Evolutionary conservation across 257 asterid genomes (phyloP), one percentile per base, ranked within the genome.

Genomic region (Agastache rugosa): DNA sequence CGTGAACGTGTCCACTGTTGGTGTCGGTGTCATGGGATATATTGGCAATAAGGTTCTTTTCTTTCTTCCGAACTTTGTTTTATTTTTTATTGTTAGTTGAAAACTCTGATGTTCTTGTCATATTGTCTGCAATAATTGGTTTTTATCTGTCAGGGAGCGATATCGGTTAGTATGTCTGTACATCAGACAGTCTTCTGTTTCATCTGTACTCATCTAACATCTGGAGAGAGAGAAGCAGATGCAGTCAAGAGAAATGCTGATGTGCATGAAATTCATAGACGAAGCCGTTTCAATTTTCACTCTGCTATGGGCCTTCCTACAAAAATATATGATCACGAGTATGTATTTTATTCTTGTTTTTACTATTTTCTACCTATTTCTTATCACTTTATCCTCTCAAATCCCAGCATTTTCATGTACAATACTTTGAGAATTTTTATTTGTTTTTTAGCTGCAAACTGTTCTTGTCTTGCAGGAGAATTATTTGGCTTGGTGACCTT

Each of bases 1-100:
- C 73, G 44, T 95, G 78, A 90, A 81, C 59, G 97, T 95, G 63
- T 88, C 96, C 29, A 78, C 91, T 27, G 99, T 95, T 72, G 99
- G 99, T 63, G 99, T 95, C 45, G 99, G 99, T 51, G 91, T 85
- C 63, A 90, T 95, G 99, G 99, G 99, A 70, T 95, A 83, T 83
- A 89, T 95, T 15, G 99, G 99, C 56, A 95, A 95, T 91, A 95
- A 95, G 99, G 99, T 95, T 63, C 47, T 79, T 72, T 11, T 60
- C 76, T 74, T 83, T 79, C 59, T 62, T 48, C 4, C 11, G 11
- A 19, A 1, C 15, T 16, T 78, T 67, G 41, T 74, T 34, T 15
- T 53, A 12, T 4, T 4, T 56, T 4, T 31, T 4, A 31, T 5
- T 31, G 37, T 31, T 31, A 4, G 7, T 31, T 29, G 14, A 4